Conservation (phyloP, 768 basidiomycete genomes). For the Phallus indusiatus region DNA sequence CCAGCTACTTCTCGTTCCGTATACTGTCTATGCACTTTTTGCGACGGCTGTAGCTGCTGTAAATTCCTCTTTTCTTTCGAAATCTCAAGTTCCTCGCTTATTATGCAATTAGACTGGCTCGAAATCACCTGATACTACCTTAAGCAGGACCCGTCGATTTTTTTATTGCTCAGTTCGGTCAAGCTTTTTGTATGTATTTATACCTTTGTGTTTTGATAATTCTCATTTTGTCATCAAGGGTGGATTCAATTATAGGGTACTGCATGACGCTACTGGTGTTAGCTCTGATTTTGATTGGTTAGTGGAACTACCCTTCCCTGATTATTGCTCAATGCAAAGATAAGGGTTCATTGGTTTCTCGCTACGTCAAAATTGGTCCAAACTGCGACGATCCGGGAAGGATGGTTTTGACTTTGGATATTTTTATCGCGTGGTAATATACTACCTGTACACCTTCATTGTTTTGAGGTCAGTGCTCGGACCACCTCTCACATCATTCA, state of each 20-base stretch:
- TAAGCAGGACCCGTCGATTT: constrained; percentile 39
- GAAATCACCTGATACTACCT: constrained; percentile 23
- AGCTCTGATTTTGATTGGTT: constrained; percentile 33
- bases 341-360: constrained; percentile 35
- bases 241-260: constrained; percentile 30
- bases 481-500: neutral
- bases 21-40: constrained; percentile 27
- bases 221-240: constrained; percentile 20
- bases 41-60: constrained; percentile 33
- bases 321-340: neutral
- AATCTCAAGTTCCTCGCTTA: neutral
- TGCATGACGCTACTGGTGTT: constrained; percentile 31
- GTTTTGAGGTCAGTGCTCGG: constrained; percentile 29
- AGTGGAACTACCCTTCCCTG: neutral
- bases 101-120: constrained; percentile 25
- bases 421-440: constrained; percentile 35
- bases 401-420: constrained; percentile 33
- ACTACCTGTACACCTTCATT: constrained; percentile 33
- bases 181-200: constrained; percentile 24
- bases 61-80: constrained; percentile 2
- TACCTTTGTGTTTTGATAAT: neutral
- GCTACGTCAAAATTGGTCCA: constrained; percentile 27
- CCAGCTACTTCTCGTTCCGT: constrained; percentile 34
- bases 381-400: constrained; percentile 17
- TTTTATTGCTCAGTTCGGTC: constrained; percentile 42